Base-by-base conservation (phyloP, 2,329 filamentous ascomycete genomes). In the Sporothrix sp. region DNA sequence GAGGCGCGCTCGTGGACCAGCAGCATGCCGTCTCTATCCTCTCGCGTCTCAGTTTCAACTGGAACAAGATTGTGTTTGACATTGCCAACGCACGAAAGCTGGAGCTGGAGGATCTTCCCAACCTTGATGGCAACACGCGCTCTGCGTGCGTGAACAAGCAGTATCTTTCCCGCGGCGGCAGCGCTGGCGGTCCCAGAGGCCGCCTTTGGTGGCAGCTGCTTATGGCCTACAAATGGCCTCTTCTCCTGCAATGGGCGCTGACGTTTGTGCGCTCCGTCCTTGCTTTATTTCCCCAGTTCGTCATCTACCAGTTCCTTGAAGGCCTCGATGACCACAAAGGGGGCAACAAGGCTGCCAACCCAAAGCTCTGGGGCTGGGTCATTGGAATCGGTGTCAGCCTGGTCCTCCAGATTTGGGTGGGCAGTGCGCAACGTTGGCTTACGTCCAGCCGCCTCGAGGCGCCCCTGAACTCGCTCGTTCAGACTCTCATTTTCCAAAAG, bases 401-500 rank as follows among this genome's bases (percentile, higher is more conserved):
- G 23, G 42, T 62, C 3, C 56, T 66, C 27, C 63, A 64, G 51
- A 61, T 64, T 13, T 61, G 60, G 28, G 57, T 63, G 27, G 57
- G 57, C 49, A 62, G 60, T 38, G 58, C 58, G 37, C 58, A 65
- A 45, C 62, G 59, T 45, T 66, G 65, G 65, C 58, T 64, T 48
- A 66, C 65, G 0, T 55, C 57, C 3, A 65, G 60, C 32, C 61
- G 59, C 1, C 63, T 66, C 2, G 63, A 65, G 16, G 60, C 59
- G 11, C 65, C 65, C 0, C 52, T 66, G 9, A 57, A 52, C 30
- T 61, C 62, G 6, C 56, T 66, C 5, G 49, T 67, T 35, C 65
- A 67, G 56, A 60, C 63, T 0, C 55, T 67, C 27, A 62, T 67
- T 25, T 67, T 67, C 40, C 58, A 61, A 39, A 67, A 67, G 48